A percentile compares a stretch with the other conserved stretches of the same genome.
Conservation (phyloP, 1,139 yeast genomes). For the Hansenula anomala region DNA sequence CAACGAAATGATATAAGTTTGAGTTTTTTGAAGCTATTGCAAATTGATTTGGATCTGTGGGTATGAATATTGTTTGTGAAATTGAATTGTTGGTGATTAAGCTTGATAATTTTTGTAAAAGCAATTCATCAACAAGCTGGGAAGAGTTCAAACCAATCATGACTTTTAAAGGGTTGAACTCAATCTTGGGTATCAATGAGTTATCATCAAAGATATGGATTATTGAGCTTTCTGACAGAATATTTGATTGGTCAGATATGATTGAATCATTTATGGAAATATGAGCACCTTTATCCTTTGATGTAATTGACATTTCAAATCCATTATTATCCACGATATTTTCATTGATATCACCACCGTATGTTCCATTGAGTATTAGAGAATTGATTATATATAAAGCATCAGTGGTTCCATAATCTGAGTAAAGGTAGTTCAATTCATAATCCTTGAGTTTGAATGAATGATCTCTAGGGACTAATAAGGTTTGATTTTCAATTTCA, state of each 20-base stretch:
- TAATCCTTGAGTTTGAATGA: constrained; percentile 36
- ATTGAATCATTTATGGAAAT: constrained; percentile 24
- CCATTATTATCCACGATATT: constrained; percentile 22
- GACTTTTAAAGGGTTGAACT: constrained; percentile 68
- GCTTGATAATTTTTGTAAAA: constrained; percentile 52
- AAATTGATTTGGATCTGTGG: constrained; percentile 32
- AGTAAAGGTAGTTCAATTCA: constrained; percentile 42
- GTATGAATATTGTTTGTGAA: constrained; percentile 50
- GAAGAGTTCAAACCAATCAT: constrained; percentile 67
- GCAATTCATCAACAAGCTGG: constrained; percentile 63
- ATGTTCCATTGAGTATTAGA: constrained; percentile 30
- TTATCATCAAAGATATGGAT: constrained; percentile 49
- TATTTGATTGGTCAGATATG: constrained; percentile 33
- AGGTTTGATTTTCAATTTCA: constrained; percentile 19
- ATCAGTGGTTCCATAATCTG: constrained; percentile 33
- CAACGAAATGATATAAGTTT: constrained; percentile 64
- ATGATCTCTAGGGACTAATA: constrained; percentile 42
- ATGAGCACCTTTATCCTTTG: constrained; percentile 28
- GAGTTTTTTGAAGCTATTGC: constrained; percentile 27
- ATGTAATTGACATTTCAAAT: constrained; percentile 11
- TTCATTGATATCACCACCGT: constrained; percentile 27
- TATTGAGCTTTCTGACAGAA: constrained; percentile 54
- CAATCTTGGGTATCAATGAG: constrained; percentile 31
- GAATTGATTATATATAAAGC: constrained; percentile 29
- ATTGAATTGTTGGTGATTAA: constrained; percentile 51